A percentile compares a stretch with the other conserved stretches of the same genome.
Evolutionary conservation across 768 basidiomycete species (phyloP).

Genomic region (Boletus eberwhitei): DNA sequence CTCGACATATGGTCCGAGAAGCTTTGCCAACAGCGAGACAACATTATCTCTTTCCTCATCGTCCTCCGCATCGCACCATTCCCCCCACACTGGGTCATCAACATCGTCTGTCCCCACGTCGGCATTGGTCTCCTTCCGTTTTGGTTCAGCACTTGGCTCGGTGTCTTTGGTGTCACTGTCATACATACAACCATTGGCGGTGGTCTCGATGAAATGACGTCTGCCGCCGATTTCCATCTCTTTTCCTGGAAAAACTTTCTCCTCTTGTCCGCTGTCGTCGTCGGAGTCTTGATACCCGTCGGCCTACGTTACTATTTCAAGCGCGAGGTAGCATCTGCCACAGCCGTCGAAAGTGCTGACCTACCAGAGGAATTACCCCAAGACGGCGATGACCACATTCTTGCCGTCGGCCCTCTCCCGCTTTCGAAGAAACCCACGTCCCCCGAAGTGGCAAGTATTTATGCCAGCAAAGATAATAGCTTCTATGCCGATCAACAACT

Average conservation of each 20-base stretch:
- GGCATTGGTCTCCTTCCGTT: constrained; percentile 83
- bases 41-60: constrained; percentile 89
- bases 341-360: constrained; percentile 34
- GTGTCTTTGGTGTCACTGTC: constrained; percentile 85
- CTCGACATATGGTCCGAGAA: constrained; percentile 81
- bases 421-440: constrained; percentile 40
- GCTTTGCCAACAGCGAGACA: constrained; percentile 74
- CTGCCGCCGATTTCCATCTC: constrained; percentile 88
- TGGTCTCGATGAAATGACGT: constrained; percentile 93
- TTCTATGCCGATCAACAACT: constrained; percentile 42
- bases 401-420: constrained; percentile 55
- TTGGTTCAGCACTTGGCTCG: constrained; percentile 87
- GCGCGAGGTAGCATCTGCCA: constrained; percentile 47
- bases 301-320: constrained; percentile 82
- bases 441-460: constrained; percentile 28
- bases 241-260: constrained; percentile 91
- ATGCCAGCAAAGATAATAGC: constrained; percentile 36
- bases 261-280: constrained; percentile 75
- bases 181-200: constrained; percentile 96
- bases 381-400: constrained; percentile 45
- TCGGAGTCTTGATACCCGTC: constrained; percentile 93
- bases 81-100: constrained; percentile 96
- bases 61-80: constrained; percentile 92
- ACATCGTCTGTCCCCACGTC: constrained; percentile 88
- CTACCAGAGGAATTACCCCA: constrained; percentile 33